These are phyloP conservation scores for Puccinellia tenuiflora DNA, from an alignment of 176 grass and related monocot genomes.

Conservation along the genomic window DNA sequence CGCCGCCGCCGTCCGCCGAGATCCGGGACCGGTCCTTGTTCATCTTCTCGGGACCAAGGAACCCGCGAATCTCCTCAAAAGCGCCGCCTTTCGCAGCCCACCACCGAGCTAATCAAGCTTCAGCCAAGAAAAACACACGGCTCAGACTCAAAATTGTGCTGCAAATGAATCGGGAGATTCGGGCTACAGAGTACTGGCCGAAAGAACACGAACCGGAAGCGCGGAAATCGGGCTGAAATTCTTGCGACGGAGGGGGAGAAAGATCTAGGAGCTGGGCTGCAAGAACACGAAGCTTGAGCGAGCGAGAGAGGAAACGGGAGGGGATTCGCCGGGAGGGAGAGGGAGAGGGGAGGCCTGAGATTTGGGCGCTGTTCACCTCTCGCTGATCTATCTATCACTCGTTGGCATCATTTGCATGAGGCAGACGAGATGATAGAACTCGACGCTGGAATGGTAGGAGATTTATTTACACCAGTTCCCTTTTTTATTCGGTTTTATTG, in stretches of 20 bases:
- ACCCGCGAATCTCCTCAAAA: constrained; percentile 23
- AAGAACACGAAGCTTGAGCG: constrained; percentile 15
- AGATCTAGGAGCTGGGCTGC: constrained; percentile 23
- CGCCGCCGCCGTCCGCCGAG: constrained; percentile 28
- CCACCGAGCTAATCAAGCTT: neutral
- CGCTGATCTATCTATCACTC: constrained; percentile 6
- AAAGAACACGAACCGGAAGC: constrained; percentile 4
- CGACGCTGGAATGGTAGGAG: neutral
- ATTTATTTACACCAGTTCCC: neutral
- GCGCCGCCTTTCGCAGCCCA: constrained; percentile 14
- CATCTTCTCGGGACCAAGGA: constrained; percentile 34
- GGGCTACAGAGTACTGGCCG: constrained; percentile 12
- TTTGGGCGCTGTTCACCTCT: constrained; percentile 10
- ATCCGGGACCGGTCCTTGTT: constrained; percentile 61
- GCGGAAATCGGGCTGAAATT: neutral
- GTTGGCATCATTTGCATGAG: constrained; percentile 18
- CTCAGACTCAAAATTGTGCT: neutral
- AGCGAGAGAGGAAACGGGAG: neutral
- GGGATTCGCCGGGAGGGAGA: neutral
- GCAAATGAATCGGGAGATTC: constrained; percentile 10
- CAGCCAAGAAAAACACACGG: neutral
- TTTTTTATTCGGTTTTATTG: neutral
- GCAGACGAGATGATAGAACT: constrained; percentile 1
- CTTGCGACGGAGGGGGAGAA: neutral
- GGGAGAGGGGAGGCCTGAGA: neutral